Percentiles rank a stretch among this genome's conserved stretches.
phyloP scores from a whole-genome alignment of 225 moss, liverwort and hornwort genomes.

The Lunularia cruciata region DNA sequence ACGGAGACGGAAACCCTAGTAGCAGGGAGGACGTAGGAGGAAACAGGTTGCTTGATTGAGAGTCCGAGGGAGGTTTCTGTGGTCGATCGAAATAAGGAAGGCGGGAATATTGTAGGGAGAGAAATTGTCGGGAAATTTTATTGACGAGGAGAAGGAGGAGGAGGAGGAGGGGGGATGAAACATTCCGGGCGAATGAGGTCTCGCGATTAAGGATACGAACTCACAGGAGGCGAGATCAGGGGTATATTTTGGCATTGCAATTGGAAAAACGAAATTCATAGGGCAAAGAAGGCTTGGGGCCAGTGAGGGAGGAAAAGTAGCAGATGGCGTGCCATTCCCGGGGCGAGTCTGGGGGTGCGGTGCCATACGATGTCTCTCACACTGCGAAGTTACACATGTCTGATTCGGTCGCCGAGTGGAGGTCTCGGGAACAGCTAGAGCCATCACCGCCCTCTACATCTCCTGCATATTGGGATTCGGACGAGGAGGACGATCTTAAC shows the following conservation, averaged over 20 bases:
- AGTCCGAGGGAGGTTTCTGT: too few species aligned
- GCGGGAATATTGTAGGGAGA: conserved; percentile 31
- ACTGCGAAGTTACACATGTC: conserved; percentile 78
- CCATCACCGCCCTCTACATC: conserved; percentile 95
- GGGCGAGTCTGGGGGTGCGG: conserved; percentile 68
- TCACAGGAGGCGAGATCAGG: conserved; percentile 7
- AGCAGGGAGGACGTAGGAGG: conserved; percentile 11
- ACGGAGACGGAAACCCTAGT: conserved; percentile 40
- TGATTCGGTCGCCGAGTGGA: conserved; percentile 84
- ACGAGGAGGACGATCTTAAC: conserved; percentile 90
- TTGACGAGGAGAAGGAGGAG: too few species aligned
- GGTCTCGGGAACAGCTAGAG: conserved; percentile 97
- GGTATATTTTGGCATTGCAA: conserved; percentile 1
- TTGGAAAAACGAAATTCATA: conserved; percentile 12
- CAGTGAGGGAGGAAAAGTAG: conserved; percentile 21
- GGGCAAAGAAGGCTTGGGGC: conserved; percentile 8
- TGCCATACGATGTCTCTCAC: conserved; percentile 58
- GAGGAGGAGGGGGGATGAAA: background rate
- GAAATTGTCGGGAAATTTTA: conserved; percentile 5
- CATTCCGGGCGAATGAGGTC: conserved; percentile 15
- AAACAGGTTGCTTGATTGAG: conserved; percentile 15
- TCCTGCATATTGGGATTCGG: conserved; percentile 97
- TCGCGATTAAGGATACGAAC: conserved; percentile 9
- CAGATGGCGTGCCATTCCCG: conserved; percentile 88
- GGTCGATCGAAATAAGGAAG: conserved; percentile 23